Percentiles rank a stretch among this genome's conserved stretches.
phyloP scores from a whole-genome alignment of 2,329 filamentous ascomycete species.

The Penicillium concentricum region DNA sequence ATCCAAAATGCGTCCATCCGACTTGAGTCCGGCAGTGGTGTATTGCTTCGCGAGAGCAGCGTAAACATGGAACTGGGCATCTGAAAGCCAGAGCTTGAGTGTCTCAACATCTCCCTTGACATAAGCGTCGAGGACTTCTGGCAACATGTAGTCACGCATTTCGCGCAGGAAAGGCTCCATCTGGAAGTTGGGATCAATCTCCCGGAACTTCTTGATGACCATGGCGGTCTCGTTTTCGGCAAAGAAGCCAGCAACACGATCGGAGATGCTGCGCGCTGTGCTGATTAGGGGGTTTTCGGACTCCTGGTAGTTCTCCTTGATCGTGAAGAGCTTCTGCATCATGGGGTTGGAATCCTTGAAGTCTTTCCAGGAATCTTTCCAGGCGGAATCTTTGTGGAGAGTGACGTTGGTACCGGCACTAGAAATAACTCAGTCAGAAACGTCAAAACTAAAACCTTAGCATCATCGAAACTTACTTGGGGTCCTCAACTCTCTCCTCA shows the following conservation, averaged over 20 bases:
- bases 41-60: conserved; percentile 97
- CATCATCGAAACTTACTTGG: conserved; percentile 64
- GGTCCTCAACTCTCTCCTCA: conserved; percentile 76
- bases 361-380: conserved; percentile 97
- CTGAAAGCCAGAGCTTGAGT: conserved; percentile 91
- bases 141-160: conserved; percentile 95
- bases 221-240: conserved; percentile 96
- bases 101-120: conserved; percentile 93
- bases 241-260: conserved; percentile 91
- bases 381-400: conserved; percentile 92
- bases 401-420: conserved; percentile 94
- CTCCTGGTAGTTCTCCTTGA: conserved; percentile 88
- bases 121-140: conserved; percentile 95
- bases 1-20: conserved; percentile 90
- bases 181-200: conserved; percentile 94
- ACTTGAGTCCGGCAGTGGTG: conserved; percentile 86
- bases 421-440: conserved; percentile 31
- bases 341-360: conserved; percentile 89
- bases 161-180: conserved; percentile 92
- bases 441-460: conserved; percentile 11
- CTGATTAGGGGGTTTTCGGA: conserved; percentile 95
- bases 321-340: conserved; percentile 81
- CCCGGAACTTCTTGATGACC: conserved; percentile 96
- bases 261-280: conserved; percentile 90
- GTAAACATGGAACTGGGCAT: conserved; percentile 94